Evolutionary conservation across 352 stramenopile genomes (phyloP).

Genomic region (Blastocystis sp.): DNA sequence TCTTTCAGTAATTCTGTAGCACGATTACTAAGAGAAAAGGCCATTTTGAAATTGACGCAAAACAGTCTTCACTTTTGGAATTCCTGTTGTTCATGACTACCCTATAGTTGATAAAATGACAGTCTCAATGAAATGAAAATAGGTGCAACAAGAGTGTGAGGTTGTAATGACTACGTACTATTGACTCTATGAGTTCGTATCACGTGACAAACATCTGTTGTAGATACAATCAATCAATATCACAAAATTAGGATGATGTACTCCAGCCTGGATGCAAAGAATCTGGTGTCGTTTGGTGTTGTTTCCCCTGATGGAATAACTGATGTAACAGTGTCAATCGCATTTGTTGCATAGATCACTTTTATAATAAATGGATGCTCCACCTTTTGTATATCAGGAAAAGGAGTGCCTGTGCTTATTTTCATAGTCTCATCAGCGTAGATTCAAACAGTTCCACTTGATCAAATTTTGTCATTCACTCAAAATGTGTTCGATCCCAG

Average conservation of each 20-base stretch:
- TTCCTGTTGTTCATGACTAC: neutral
- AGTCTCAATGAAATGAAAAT: neutral
- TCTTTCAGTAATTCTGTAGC: constrained; percentile 41
- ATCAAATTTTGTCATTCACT: neutral
- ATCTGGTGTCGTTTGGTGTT: constrained; percentile 22
- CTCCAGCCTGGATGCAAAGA: neutral
- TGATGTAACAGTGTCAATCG: neutral
- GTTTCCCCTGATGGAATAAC: neutral
- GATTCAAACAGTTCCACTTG: neutral
- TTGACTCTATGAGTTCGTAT: neutral
- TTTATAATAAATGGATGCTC: neutral
- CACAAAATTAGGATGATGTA: neutral
- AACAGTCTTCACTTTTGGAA: neutral
- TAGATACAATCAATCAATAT: too few relatives aligned
- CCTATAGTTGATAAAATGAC: neutral
- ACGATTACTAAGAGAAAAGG: constrained; percentile 5
- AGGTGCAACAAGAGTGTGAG: neutral
- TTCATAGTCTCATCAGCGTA: neutral
- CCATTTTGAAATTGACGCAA: neutral
- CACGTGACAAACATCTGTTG: neutral
- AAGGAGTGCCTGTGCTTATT: neutral
- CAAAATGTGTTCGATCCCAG: neutral
- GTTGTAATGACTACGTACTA: too few relatives aligned
- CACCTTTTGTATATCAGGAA: neutral
- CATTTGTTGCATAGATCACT: neutral